These are phyloP conservation scores for Aspergillus hortae DNA, from an alignment of 2,329 filamentous ascomycete genomes.

Conservation along the genomic window DNA sequence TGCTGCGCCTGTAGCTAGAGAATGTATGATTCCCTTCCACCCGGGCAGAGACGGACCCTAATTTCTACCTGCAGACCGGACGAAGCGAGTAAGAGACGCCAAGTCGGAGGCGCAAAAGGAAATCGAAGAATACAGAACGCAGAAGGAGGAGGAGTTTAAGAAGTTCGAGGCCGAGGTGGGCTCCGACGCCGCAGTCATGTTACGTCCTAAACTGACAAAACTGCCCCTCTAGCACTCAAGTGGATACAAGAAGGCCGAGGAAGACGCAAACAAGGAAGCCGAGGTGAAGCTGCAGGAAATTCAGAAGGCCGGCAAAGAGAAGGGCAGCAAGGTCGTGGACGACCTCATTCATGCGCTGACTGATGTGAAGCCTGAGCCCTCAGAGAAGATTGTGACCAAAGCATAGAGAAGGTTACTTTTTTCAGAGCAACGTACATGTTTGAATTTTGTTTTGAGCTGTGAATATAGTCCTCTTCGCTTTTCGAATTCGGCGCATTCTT, in stretches of 20 bases:
- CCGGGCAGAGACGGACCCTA: constrained; percentile 9
- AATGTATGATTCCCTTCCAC: constrained; percentile 60
- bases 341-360: constrained; percentile 82
- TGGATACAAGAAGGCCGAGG: constrained; percentile 80
- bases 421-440: constrained; percentile 13
- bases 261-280: constrained; percentile 74
- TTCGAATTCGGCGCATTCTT: not conserved
- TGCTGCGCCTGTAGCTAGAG: constrained; percentile 61
- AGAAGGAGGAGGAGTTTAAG: constrained; percentile 94
- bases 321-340: constrained; percentile 73
- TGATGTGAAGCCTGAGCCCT: constrained; percentile 71
- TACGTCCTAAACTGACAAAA: not conserved
- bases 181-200: not conserved
- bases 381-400: constrained; percentile 43
- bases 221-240: constrained; percentile 68
- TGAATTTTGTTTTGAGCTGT: not conserved
- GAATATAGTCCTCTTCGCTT: not conserved
- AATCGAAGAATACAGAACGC: constrained; percentile 83
- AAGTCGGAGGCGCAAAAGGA: constrained; percentile 96
- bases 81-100: constrained; percentile 95
- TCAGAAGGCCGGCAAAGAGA: constrained; percentile 72
- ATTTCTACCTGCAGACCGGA: constrained; percentile 63
- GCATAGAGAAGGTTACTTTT: constrained; percentile 22
- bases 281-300: constrained; percentile 81
- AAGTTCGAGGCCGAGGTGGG: constrained; percentile 78